A percentile compares a stretch with the other conserved stretches of the same genome.
Conservation (phyloP, 768 basidiomycete genomes). For the Galerina sulciceps region DNA sequence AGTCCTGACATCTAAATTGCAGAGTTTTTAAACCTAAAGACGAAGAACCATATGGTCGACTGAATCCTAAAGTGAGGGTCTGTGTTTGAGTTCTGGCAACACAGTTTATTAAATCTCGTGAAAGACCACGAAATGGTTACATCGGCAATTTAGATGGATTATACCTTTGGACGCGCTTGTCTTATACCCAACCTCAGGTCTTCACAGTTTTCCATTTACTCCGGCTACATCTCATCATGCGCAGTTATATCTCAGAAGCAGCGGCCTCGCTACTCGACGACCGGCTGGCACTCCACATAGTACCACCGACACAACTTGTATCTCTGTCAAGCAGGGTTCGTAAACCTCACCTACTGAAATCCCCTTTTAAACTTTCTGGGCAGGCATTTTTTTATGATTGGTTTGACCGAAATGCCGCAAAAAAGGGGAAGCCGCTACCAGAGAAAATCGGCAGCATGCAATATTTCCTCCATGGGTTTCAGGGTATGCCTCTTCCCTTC, state of each 20-base stretch:
- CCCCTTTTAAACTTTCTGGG: not conserved
- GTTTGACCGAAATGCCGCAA: slow-evolving; percentile 80
- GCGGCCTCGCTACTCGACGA: slow-evolving; percentile 85
- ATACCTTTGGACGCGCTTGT: slow-evolving; percentile 88
- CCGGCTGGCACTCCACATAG: slow-evolving; percentile 76
- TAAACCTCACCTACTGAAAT: slow-evolving; percentile 13
- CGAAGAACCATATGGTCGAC: slow-evolving; percentile 85
- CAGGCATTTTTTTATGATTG: slow-evolving; percentile 94
- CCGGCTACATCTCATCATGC: not conserved
- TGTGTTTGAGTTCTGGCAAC: not conserved
- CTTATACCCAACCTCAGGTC: slow-evolving; percentile 89
- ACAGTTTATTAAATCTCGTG: not conserved
- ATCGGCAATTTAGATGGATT: slow-evolving; percentile 86
- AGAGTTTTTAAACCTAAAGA: slow-evolving; percentile 94
- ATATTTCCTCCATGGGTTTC: slow-evolving; percentile 82
- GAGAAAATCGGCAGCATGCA: slow-evolving; percentile 94
- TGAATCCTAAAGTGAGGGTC: slow-evolving; percentile 77
- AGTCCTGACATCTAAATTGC: not conserved
- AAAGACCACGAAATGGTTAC: slow-evolving; percentile 89
- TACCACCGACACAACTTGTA: slow-evolving; percentile 85
- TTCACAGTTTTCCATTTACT: not conserved
- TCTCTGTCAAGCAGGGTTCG: slow-evolving; percentile 76
- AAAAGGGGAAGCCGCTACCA: slow-evolving; percentile 83
- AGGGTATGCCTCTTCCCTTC: slow-evolving; percentile 46
- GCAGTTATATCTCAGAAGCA: slow-evolving; percentile 86